Conservation (phyloP, 106 monocot genomes). For the Allium fistulosum region DNA sequence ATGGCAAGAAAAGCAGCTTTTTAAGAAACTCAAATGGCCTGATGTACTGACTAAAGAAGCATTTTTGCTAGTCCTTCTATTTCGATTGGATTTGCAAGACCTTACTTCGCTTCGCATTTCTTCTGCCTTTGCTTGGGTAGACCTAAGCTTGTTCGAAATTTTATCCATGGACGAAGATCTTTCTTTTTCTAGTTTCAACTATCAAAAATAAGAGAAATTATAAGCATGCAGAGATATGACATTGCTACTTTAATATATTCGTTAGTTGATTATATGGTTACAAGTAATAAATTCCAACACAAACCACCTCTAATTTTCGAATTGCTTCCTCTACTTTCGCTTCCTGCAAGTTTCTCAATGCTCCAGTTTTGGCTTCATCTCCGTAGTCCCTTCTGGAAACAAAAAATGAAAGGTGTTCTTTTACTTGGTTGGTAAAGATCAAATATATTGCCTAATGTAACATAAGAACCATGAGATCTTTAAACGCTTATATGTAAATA, state of each 20-base stretch:
- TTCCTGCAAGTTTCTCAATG: conserved; percentile 20
- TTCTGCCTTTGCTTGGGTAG: too few species aligned
- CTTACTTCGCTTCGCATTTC: too few species aligned
- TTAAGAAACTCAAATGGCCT: too few species aligned
- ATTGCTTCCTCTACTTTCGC: conserved; percentile 24
- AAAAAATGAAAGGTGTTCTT: not conserved
- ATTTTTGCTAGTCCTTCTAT: too few species aligned
- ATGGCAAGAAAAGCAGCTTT: conserved; percentile 2
- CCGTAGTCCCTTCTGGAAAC: conserved; percentile 3
- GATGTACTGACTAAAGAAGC: too few species aligned
- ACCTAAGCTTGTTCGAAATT: conserved; percentile 66
- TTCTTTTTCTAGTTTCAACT: conserved; percentile 96
- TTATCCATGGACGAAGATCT: conserved; percentile 91
- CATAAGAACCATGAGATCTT: too few species aligned
- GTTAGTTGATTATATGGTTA: too few species aligned
- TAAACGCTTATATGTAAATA: too few species aligned
- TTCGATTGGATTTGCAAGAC: too few species aligned
- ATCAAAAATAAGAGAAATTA: not conserved
- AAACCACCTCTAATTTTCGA: conserved; percentile 23
- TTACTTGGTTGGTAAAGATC: not conserved
- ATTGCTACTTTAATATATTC: too few species aligned
- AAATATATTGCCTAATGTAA: not conserved
- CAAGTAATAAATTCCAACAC: too few species aligned
- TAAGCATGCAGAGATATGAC: not conserved
- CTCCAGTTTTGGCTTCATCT: too few species aligned